phyloP scores from a whole-genome alignment of 352 stramenopile genomes.

The Globisporangium perplexum region DNA sequence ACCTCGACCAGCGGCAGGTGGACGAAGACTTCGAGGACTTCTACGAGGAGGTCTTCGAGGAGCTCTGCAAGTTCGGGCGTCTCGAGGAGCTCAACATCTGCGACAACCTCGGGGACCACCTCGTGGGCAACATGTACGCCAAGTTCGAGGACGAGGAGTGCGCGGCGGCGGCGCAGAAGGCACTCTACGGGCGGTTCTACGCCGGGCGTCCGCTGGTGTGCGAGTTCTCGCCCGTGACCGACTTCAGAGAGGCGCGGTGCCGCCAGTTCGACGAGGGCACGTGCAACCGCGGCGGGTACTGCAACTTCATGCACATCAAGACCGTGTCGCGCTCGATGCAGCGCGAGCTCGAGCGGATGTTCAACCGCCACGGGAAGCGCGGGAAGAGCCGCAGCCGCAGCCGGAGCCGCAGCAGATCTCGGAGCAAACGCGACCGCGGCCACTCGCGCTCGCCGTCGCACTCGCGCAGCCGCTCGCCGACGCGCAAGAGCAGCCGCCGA shows the following conservation, averaged over 20 bases:
- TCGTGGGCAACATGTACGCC: conserved; percentile 99
- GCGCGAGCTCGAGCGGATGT: conserved; percentile 80
- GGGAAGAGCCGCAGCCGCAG: conserved; percentile 43
- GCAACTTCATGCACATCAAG: conserved; percentile 99
- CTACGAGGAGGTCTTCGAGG: conserved; percentile 97
- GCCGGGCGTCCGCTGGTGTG: conserved; percentile 93
- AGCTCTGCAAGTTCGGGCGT: conserved; percentile 98
- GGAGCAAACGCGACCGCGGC: conserved; percentile 27
- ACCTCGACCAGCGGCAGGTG: conserved; percentile 88
- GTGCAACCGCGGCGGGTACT: conserved; percentile 97
- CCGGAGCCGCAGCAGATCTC: conserved; percentile 42
- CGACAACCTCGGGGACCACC: conserved; percentile 99
- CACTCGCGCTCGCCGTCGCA: conserved; percentile 28
- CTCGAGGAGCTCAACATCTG: conserved; percentile 99
- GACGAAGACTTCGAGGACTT: conserved; percentile 97
- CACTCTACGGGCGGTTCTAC: conserved; percentile 97
- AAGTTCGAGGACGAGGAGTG: conserved; percentile 99
- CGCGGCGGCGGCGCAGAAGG: conserved; percentile 93
- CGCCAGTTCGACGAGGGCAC: conserved; percentile 98
- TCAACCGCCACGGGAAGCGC: conserved; percentile 47
- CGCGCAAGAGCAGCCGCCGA: conserved; percentile 26
- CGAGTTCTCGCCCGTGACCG: conserved; percentile 98
- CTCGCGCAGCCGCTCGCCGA: conserved; percentile 40
- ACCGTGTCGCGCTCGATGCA: conserved; percentile 83
- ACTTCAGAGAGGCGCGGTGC: conserved; percentile 98